Conservation (phyloP, 495 filamentous ascomycete genomes). For the Xylaria longipes region DNA sequence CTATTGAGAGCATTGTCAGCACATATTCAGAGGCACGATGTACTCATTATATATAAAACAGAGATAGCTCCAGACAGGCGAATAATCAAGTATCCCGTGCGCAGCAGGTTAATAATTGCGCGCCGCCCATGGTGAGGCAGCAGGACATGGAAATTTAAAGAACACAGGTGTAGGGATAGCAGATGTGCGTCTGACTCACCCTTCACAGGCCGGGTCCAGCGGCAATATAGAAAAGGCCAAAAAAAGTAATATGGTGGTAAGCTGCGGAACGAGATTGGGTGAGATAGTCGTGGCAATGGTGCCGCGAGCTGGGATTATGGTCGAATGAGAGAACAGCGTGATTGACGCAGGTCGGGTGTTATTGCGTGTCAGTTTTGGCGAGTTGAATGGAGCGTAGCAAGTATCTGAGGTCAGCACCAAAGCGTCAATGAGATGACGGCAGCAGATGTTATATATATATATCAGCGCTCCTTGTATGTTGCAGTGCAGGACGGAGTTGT, state of each 20-base stretch:
- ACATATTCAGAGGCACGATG: not conserved
- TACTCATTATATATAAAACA: not conserved
- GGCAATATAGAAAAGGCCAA: constrained; percentile 39
- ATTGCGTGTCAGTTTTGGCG: constrained; percentile 26
- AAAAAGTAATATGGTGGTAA: constrained; percentile 30
- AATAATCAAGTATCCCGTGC: not conserved
- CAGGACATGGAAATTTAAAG: constrained; percentile 30
- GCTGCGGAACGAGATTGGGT: constrained; percentile 44
- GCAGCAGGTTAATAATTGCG: not conserved
- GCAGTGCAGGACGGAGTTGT: constrained; percentile 22
- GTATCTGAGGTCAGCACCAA: constrained; percentile 47
- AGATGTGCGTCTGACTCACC: constrained; percentile 51
- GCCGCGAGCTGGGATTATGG: constrained; percentile 40
- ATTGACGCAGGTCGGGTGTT: constrained; percentile 25
- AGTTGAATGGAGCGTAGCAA: constrained; percentile 36
- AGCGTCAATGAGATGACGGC: constrained; percentile 43
- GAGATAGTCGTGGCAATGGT: constrained; percentile 43
- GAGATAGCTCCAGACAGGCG: not conserved
- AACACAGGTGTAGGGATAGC: constrained; percentile 27
- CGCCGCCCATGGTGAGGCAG: constrained; percentile 30
- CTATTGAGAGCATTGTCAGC: constrained; percentile 1
- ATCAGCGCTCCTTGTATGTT: constrained; percentile 7
- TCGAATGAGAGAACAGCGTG: constrained; percentile 43
- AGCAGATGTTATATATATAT: constrained; percentile 36
- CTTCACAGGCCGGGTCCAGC: constrained; percentile 40